These are phyloP conservation scores for Penicillium manginii DNA, from an alignment of 495 filamentous ascomycete genomes.

Conservation along the genomic window DNA sequence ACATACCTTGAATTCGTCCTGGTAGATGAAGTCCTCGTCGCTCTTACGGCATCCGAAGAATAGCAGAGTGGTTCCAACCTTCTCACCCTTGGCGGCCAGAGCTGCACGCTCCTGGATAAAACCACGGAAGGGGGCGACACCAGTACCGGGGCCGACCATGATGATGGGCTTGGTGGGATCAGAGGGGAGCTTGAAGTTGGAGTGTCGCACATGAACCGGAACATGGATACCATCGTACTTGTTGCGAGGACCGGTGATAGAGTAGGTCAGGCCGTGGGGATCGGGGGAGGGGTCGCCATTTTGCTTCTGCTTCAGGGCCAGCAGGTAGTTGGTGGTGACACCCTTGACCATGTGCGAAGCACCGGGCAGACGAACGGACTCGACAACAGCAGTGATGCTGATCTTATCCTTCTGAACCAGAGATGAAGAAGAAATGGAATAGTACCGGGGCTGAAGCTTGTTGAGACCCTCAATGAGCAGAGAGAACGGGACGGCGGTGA, in stretches of 20 bases:
- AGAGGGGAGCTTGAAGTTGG: conserved; percentile 98
- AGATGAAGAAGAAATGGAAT: conserved; percentile 98
- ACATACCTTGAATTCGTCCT: conserved; percentile 91
- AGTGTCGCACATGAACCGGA: conserved; percentile 94
- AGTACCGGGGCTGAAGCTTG: conserved; percentile 97
- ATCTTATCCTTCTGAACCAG: conserved; percentile 91
- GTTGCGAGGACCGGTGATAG: conserved; percentile 88
- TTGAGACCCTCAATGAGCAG: conserved; percentile 90
- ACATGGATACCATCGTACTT: conserved; percentile 97
- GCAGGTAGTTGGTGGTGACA: conserved; percentile 95
- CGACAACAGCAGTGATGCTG: conserved; percentile 93
- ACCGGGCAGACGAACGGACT: conserved; percentile 76
- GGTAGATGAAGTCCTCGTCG: conserved; percentile 89
- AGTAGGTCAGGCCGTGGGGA: conserved; percentile 85
- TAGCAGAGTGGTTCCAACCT: conserved; percentile 85
- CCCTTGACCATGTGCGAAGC: conserved; percentile 84
- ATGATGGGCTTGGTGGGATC: conserved; percentile 93
- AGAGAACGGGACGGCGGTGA: conserved; percentile 88
- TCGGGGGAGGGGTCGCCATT: conserved; percentile 86
- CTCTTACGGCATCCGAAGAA: conserved; percentile 93
- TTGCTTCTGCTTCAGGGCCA: conserved; percentile 97
- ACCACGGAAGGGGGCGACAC: conserved; percentile 93
- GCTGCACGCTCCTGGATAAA: conserved; percentile 94
- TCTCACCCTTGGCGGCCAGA: conserved; percentile 75
- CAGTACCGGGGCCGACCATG: conserved; percentile 94